Percentiles rank a stretch among this genome's conserved stretches.
phyloP scores from a whole-genome alignment of 2,329 filamentous ascomycete species.

The Monosporascus sp. region DNA sequence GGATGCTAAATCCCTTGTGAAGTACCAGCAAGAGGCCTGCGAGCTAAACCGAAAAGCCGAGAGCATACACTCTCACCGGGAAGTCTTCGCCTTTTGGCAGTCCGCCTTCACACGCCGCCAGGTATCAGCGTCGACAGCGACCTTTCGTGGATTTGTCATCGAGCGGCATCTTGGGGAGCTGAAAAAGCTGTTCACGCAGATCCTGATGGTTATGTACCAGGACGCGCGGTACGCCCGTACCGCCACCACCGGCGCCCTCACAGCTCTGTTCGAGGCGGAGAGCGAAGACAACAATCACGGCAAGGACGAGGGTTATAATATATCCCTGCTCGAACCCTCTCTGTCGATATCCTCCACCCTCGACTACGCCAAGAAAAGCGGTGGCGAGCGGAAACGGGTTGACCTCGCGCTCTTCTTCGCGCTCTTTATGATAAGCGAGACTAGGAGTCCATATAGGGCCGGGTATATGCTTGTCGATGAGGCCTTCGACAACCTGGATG shows the following conservation, averaged over 20 bases:
- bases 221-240: slow-evolving; percentile 20
- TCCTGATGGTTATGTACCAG: slow-evolving; percentile 24
- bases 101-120: slow-evolving; percentile 14
- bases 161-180: slow-evolving; percentile 23
- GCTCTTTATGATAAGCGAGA: slow-evolving; percentile 22
- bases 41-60: slow-evolving; percentile 4
- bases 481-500: slow-evolving; percentile 28
- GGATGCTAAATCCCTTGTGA: slow-evolving; percentile 7
- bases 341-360: slow-evolving; percentile 16
- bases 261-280: slow-evolving; percentile 15
- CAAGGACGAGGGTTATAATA: background rate
- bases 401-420: slow-evolving; percentile 31
- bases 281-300: background rate
- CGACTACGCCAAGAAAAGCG: slow-evolving; percentile 27
- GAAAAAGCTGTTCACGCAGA: slow-evolving; percentile 20
- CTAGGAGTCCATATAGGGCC: slow-evolving; percentile 23
- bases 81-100: slow-evolving; percentile 24
- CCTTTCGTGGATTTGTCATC: slow-evolving; percentile 22
- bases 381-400: slow-evolving; percentile 30
- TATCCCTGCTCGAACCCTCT: slow-evolving; percentile 17
- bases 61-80: slow-evolving; percentile 8
- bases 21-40: slow-evolving; percentile 1
- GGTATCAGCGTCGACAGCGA: slow-evolving; percentile 8
- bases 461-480: slow-evolving; percentile 30
- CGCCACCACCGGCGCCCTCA: slow-evolving; percentile 20